Evolutionary conservation across 345 rosid genomes (phyloP), one percentile per base, ranked within the genome.

Genomic region (Eucalyptus polyanthemos): DNA sequence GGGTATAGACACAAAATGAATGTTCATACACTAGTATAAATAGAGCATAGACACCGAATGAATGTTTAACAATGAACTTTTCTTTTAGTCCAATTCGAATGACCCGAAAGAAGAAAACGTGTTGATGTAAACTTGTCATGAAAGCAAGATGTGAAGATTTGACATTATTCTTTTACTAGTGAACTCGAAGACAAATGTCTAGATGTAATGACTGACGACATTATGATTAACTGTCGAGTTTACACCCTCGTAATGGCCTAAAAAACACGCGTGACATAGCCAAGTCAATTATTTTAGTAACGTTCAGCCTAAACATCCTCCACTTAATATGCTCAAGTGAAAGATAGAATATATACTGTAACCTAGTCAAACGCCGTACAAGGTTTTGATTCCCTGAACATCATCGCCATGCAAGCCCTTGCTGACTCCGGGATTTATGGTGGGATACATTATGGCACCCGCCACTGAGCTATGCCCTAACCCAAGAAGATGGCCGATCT

Each of bases 401-500:
- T 53, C 58, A 53, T 53, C 58, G 58, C 58, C 58, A 19, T 53
- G 58, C 58, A 53, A 53, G 58, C 58, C 58, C 58, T 53, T 53
- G 40, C 13, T 86, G 9, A 15, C 29, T 49, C 94, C 92, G 3
- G 6, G 0, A 17, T 4, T 3, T 21, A 94, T 44, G 6, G 37
- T 4, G 11, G 94, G 44, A 54, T 10, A 93, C 93, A 92, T 94
- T 54, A 92, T 86, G n/a, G 94, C 93, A 1, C 11, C 89, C 15
- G 51, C 27, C 7, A 87, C 88, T 9, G 87, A 50, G 47, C 93
- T 92, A 81, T 94, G 95, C 2, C 17, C 87, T 4, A 94, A 92
- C 11, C 94, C 94, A 4, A 94, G 93, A 19, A 92, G 90, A 83
- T 94, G 95, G 3, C 94, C 95, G 6, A 92, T 93, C 88, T 94